Evolutionary conservation across 1,139 yeast genomes (phyloP), one percentile per base, ranked within the genome.

Genomic region (Blastobotrys serpentis): DNA sequence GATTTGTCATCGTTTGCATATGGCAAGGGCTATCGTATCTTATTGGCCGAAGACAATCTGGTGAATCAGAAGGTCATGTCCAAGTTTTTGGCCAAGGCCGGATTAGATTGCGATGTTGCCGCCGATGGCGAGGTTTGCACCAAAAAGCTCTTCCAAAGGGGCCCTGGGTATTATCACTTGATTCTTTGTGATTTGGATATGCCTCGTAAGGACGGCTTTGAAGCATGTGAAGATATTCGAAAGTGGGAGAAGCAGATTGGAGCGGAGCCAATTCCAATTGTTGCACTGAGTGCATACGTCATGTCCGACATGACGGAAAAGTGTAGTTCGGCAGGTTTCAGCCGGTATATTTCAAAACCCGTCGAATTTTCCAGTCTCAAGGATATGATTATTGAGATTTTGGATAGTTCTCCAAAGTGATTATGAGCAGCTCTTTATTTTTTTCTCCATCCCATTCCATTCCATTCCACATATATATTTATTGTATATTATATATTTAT

Each of bases 1-100:
- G 56, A 51, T 23, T 41, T 59, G 25, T 43, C 49, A 33, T 34
- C 46, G 21, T 58, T 63, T 25, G 81, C 86, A 0, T 82, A 48
- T 10, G 58, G 53, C 33, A 52, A 82, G 6, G 73, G 71, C 69
- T 51, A 65, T 30, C 57, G 74, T 44, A 79, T 88, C 22, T 71
- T 88, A 51, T 86, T 88, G 17, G 96, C 96, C 1, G 96, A 88
- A 62, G 96, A 88, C 61, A 88, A 88, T 58, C 72, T 79, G 60
- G 95, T 88, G 4, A 88, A 88, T 60, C 96, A 88, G 65, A 95
- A 88, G 65, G 96, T 88, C 23, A 85, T 87, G 57, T 79, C 77
- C 61, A 69, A 95, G 58, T 87, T 88, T 47, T 47, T 84, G 56
- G 84, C 81, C 60, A 83, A 84, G 59, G 85, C 84, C 56, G 92